Percentiles rank a stretch among this genome's conserved stretches.
Conservation (phyloP, 495 filamentous ascomycete genomes). For the Xylaria longipes region DNA sequence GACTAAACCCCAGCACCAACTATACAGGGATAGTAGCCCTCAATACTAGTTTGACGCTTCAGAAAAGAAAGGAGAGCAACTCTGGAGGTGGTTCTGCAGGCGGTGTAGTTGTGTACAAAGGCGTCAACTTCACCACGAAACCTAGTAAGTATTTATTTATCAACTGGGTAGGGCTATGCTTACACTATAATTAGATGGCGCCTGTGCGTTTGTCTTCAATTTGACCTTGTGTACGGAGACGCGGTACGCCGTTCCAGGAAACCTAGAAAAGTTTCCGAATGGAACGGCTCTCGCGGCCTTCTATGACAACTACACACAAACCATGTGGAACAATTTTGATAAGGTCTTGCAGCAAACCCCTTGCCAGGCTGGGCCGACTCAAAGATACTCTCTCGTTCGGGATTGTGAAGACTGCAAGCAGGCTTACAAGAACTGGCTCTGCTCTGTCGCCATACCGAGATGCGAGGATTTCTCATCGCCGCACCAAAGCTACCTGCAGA, state of each 20-base stretch:
- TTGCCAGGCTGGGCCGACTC: constrained; percentile 71
- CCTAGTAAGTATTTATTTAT: constrained; percentile 60
- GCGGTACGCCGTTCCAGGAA: constrained; percentile 88
- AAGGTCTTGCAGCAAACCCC: constrained; percentile 83
- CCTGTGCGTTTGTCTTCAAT: constrained; percentile 81
- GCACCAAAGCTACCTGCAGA: constrained; percentile 59
- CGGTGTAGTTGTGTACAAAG: constrained; percentile 73
- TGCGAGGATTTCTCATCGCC: constrained; percentile 79
- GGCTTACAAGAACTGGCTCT: constrained; percentile 94
- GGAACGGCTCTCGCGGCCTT: constrained; percentile 60
- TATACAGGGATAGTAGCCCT: constrained; percentile 77
- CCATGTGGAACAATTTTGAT: constrained; percentile 73
- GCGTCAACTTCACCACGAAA: constrained; percentile 77
- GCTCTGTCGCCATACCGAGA: constrained; percentile 87
- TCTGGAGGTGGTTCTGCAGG: constrained; percentile 60
- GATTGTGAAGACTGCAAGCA: constrained; percentile 75
- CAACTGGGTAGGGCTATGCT: constrained; percentile 19
- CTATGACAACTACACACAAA: constrained; percentile 71
- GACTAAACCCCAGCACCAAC: constrained; percentile 69
- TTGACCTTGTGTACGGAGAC: constrained; percentile 84
- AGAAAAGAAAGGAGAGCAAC: constrained; percentile 50
- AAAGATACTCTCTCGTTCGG: constrained; percentile 79
- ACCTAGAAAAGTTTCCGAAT: constrained; percentile 61
- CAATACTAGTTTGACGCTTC: constrained; percentile 58
- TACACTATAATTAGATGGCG: constrained; percentile 33